A percentile compares a stretch with the other conserved stretches of the same genome.
Conservation (phyloP, 2,329 filamentous ascomycete species). For the Clonostachys rosea region DNA sequence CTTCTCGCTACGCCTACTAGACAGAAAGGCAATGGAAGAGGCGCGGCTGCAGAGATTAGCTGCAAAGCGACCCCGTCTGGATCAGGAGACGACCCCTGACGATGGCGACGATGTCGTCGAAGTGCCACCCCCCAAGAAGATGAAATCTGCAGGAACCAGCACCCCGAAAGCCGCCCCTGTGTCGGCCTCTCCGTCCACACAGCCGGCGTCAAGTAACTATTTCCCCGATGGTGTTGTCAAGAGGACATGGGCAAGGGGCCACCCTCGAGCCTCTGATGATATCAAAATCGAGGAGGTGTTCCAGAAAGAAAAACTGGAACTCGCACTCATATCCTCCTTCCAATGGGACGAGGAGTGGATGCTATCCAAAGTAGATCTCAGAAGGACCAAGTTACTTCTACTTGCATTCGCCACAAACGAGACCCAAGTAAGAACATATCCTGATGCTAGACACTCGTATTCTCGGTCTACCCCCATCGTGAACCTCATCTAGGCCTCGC, state of each 20-base stretch:
- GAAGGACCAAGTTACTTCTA: slow-evolving; percentile 57
- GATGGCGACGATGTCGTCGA: slow-evolving; percentile 18
- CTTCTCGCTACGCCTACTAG: slow-evolving; percentile 47
- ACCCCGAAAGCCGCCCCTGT: slow-evolving; percentile 1
- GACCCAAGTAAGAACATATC: slow-evolving; percentile 35
- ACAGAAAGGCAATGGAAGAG: slow-evolving; percentile 81
- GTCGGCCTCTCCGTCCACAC: background rate
- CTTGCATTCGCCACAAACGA: slow-evolving; percentile 50
- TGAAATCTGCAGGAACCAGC: background rate
- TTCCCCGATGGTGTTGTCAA: slow-evolving; percentile 64
- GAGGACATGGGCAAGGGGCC: slow-evolving; percentile 71
- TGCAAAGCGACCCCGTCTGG: slow-evolving; percentile 37
- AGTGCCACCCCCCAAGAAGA: slow-evolving; percentile 17
- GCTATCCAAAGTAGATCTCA: slow-evolving; percentile 61
- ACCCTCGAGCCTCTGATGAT: slow-evolving; percentile 59
- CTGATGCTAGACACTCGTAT: too few relatives aligned
- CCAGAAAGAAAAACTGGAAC: slow-evolving; percentile 64
- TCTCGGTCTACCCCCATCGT: background rate
- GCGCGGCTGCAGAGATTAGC: slow-evolving; percentile 69
- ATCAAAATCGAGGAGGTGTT: slow-evolving; percentile 87
- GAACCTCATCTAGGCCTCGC: background rate
- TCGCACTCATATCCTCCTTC: slow-evolving; percentile 82
- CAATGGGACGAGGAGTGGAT: slow-evolving; percentile 83
- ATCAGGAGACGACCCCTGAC: background rate
- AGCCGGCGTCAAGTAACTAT: slow-evolving; percentile 17